A percentile compares a stretch with the other conserved stretches of the same genome.
Evolutionary conservation across 768 basidiomycete species (phyloP).

Genomic region (Boletus rubroflammeus): DNA sequence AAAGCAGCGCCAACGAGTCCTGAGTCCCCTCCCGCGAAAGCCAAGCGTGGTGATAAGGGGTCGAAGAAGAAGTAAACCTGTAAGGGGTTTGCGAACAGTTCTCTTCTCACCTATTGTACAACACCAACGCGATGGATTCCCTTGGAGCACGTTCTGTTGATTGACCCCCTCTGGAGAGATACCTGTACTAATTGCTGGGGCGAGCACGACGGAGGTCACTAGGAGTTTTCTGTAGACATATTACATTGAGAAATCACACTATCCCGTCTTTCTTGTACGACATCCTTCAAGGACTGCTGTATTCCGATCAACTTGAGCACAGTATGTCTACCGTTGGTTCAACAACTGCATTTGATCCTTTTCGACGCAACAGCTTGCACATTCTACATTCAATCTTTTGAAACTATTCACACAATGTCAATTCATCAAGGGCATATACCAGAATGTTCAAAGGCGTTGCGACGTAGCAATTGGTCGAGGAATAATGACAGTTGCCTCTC

Average conservation of each 20-base stretch:
- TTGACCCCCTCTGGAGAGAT: background rate
- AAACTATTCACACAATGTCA: background rate
- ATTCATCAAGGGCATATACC: background rate
- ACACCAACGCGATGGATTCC: background rate
- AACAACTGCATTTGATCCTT: background rate
- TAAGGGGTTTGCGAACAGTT: background rate
- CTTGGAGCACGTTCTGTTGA: background rate
- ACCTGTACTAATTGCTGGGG: slow-evolving; percentile 2
- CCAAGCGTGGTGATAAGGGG: slow-evolving; percentile 23
- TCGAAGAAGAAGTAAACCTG: slow-evolving; percentile 30
- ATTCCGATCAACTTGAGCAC: too few relatives aligned
- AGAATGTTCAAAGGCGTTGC: background rate
- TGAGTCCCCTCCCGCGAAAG: slow-evolving; percentile 29
- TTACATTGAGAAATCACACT: background rate
- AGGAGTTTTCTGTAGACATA: slow-evolving; percentile 5
- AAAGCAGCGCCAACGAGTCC: slow-evolving; percentile 17
- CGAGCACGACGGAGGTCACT: background rate
- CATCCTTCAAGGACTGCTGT: background rate
- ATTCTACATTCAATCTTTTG: background rate
- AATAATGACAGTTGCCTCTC: background rate
- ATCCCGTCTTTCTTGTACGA: background rate
- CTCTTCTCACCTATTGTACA: slow-evolving; percentile 1
- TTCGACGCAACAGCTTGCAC: background rate
- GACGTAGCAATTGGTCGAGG: background rate
- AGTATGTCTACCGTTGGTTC: background rate